Evolutionary conservation across 1,284 basidiomycete genomes (phyloP).

Genomic region (Irpex rosettiformis): DNA sequence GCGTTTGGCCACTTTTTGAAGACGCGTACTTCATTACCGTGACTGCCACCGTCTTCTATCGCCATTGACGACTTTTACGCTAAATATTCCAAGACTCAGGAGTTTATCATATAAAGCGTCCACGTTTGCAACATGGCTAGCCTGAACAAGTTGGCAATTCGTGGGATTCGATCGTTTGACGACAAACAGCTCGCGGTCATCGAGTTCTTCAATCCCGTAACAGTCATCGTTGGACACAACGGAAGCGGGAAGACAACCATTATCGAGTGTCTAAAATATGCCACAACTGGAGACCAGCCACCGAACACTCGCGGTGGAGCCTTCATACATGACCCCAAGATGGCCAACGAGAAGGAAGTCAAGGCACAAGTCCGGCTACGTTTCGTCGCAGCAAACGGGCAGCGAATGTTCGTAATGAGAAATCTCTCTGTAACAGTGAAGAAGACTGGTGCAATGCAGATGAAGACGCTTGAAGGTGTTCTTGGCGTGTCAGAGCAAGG

Average conservation of each 20-base stretch:
- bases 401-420: conserved; percentile 89
- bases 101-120: not conserved
- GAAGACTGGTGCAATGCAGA: conserved; percentile 83
- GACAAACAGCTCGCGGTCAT: conserved; percentile 94
- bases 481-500: conserved; percentile 74
- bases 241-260: conserved; percentile 99
- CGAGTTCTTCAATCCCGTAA: conserved; percentile 96
- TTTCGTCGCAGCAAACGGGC: conserved; percentile 86
- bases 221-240: conserved; percentile 98
- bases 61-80: too few species aligned
- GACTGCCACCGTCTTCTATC: not conserved
- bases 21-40: not conserved
- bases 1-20: not conserved
- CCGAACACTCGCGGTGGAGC: conserved; percentile 98
- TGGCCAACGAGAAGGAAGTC: conserved; percentile 98
- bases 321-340: conserved; percentile 97
- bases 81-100: too few species aligned
- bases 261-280: conserved; percentile 99
- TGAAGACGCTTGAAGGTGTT: conserved; percentile 98
- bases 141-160: conserved; percentile 84
- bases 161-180: conserved; percentile 90
- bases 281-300: conserved; percentile 96
- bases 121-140: conserved; percentile 61
- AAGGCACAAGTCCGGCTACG: conserved; percentile 97
- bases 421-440: conserved; percentile 93